These are phyloP conservation scores for Detonula confervacea DNA, from an alignment of 352 stramenopile genomes.

Conservation along the genomic window DNA sequence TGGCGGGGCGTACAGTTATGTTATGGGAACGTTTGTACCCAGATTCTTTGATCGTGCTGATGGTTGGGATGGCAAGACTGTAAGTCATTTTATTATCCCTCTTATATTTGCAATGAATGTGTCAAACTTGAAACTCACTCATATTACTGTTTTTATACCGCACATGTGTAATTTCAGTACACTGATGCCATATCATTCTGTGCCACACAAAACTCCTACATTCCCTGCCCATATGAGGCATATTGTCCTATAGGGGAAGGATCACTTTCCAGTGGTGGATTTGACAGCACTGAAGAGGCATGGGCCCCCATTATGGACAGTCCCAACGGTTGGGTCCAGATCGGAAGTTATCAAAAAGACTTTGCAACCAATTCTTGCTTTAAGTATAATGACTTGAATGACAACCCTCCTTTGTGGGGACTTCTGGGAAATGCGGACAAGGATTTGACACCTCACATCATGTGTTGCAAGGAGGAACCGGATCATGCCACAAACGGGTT, in stretches of 20 bases:
- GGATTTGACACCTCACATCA: neutral
- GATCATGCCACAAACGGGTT: neutral
- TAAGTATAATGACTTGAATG: neutral
- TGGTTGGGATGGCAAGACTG: constrained; percentile 18
- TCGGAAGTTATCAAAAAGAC: no score
- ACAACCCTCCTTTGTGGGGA: constrained; percentile 8
- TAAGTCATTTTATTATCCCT: no score
- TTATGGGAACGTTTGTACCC: constrained; percentile 4
- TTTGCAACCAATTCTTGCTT: neutral
- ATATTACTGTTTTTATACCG: no score
- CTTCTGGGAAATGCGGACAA: no score
- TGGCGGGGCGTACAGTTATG: neutral
- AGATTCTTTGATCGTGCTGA: constrained; percentile 12
- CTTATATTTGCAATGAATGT: no score
- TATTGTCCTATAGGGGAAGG: neutral
- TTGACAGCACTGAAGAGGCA: neutral
- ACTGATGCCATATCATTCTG: constrained; percentile 27
- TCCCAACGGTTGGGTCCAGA: constrained; percentile 13
- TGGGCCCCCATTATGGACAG: neutral
- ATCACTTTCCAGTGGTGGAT: neutral
- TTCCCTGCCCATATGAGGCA: constrained; percentile 28
- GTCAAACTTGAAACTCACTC: no score
- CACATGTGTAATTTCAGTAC: no score
- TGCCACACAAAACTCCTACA: constrained; percentile 9
- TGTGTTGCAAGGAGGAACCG: neutral